phyloP scores from a whole-genome alignment of 257 asterid species.

The Jacaranda copaia region DNA sequence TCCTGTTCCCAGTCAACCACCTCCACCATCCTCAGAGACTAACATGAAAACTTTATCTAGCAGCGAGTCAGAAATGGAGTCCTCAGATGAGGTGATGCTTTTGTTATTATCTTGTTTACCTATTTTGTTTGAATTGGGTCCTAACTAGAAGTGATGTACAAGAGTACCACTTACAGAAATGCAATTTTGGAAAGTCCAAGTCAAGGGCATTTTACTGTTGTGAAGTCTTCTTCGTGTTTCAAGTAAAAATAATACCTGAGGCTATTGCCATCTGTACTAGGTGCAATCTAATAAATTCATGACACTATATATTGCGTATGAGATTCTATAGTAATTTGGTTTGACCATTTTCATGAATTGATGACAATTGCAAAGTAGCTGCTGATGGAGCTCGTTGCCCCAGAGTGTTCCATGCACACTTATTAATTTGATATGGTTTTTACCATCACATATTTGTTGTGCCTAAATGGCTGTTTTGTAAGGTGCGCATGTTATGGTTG shows the following conservation, averaged over 20 bases:
- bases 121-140: constrained; percentile 9
- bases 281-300: neutral
- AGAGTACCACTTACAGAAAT: neutral
- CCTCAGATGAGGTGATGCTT: constrained; percentile 88
- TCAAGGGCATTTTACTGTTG: constrained; percentile 6
- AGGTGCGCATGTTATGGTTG: neutral
- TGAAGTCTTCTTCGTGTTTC: constrained; percentile 18
- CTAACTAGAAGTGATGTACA: neutral
- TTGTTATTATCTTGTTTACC: constrained; percentile 21
- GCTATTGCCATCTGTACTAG: neutral
- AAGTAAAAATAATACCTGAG: neutral
- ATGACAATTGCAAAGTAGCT: neutral
- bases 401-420: neutral
- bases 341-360: neutral
- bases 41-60: constrained; percentile 52
- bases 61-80: constrained; percentile 92
- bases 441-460: neutral
- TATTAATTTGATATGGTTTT: neutral
- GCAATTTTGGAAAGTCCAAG: neutral
- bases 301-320: neutral
- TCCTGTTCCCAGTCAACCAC: constrained; percentile 64
- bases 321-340: neutral
- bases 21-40: constrained; percentile 56
- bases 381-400: neutral
- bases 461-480: neutral